These are phyloP conservation scores for Myrica gale DNA, from an alignment of 306 rosid genomes.

Conservation along the genomic window DNA sequence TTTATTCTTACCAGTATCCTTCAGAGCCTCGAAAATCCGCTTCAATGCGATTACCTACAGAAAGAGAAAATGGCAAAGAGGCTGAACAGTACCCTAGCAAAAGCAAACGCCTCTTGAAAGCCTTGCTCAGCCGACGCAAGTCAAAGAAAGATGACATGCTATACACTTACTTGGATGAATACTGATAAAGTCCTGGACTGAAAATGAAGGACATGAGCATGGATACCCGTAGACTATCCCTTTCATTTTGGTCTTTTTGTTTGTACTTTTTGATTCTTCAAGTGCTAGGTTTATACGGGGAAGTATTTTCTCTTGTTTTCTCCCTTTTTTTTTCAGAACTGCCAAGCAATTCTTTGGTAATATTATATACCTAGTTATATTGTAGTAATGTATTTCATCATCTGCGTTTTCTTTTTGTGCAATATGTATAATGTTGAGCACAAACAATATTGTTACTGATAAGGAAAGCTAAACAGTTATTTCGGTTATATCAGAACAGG, in stretches of 20 bases:
- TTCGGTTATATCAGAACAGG: too few species aligned
- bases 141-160: slow-evolving; percentile 91
- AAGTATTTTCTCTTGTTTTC: slow-evolving; percentile 11
- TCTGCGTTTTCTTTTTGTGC: background rate
- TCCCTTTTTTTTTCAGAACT: background rate
- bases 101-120: slow-evolving; percentile 91
- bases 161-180: slow-evolving; percentile 91
- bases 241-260: too few species aligned
- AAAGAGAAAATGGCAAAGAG: slow-evolving; percentile 63
- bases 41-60: slow-evolving; percentile 85
- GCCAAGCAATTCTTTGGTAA: background rate
- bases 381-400: slow-evolving; percentile 2
- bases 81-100: slow-evolving; percentile 80
- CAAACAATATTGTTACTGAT: background rate
- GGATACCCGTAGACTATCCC: too few species aligned
- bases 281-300: slow-evolving; percentile 23
- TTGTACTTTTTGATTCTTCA: slow-evolving; percentile 22
- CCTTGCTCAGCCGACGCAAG: slow-evolving; percentile 94
- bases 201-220: background rate
- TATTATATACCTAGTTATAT: slow-evolving; percentile 20
- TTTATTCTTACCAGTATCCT: slow-evolving; percentile 56
- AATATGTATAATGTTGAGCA: background rate
- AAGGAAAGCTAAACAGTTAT: too few species aligned
- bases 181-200: slow-evolving; percentile 37
- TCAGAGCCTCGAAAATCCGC: slow-evolving; percentile 92